Evolutionary conservation across 2,329 filamentous ascomycete species (phyloP), one percentile per base, ranked within the genome.

Genomic region (Aspergillus phoenicis): DNA sequence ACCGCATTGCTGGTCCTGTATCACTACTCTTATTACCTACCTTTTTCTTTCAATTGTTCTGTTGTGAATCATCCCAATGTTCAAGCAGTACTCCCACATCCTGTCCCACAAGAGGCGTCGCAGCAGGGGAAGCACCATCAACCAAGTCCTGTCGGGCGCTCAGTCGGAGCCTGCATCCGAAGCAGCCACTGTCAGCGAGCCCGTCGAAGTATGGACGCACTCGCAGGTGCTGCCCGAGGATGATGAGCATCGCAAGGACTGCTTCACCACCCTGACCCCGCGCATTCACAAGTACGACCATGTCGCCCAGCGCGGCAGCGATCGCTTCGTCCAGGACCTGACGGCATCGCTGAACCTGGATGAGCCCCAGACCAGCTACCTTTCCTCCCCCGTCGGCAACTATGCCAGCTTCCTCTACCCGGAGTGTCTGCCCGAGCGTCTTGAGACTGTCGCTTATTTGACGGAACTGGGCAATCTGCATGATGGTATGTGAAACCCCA

Each of bases 341-440:
- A 57, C 39, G 5, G 53, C 49, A 11, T 52, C 58, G 13, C 47
- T 62, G 41, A 28, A 26, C 10, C 24, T 24, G 41, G 53, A 60
- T 8, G 58, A 49, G 54, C 39, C 33, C 53, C 57, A 54, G 30
- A 47, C 52, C 41, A 60, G 61, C 57, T 62, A 60, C 41, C 48
- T 62, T 1, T 56, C 58, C 15, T 62, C 58, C 11, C 52, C 61
- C 20, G 61, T 61, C 20, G 61, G 61, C 48, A 62, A 62, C 43
- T 62, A 62, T 26, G 61, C 61, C 28, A 62, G 61, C 33, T 60
- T 62, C 43, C 36, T 62, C 39, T 62, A 62, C 22, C 61, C 61
- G 17, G 61, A 62, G 39, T 62, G 61, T 33, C 22, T 60, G 49
- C 61, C 61, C 38, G 61, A 62, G 24, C 52, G 58, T 8, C 48